These are phyloP conservation scores for Vaccinium vitisidaea DNA, from an alignment of 148 eudicot genomes.

Conservation along the genomic window DNA sequence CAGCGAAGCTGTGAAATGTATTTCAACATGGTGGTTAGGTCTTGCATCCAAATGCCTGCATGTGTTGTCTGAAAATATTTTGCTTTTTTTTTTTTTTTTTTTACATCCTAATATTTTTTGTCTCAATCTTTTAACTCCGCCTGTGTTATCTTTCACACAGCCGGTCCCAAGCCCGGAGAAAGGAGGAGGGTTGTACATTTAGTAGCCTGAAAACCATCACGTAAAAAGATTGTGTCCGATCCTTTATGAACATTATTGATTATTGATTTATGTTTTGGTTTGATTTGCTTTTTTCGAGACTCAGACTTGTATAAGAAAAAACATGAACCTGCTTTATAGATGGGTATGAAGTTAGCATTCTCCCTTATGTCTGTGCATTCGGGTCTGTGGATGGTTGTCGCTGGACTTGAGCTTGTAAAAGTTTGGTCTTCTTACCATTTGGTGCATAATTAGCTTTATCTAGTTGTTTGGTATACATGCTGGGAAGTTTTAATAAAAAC, in stretches of 20 bases:
- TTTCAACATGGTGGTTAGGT: not conserved
- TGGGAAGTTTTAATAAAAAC: not conserved
- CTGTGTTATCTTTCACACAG: not conserved
- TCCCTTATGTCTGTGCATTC: not conserved
- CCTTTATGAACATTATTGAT: not conserved
- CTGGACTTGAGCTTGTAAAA: not conserved
- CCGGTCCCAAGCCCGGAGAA: constrained; percentile 7
- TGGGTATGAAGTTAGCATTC: not conserved
- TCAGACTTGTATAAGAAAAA: not conserved
- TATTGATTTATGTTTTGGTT: not conserved
- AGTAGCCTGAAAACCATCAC: not conserved
- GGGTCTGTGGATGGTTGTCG: not conserved
- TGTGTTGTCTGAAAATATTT: not conserved
- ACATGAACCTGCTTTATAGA: not conserved
- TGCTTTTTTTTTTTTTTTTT: not conserved
- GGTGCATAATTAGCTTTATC: no score
- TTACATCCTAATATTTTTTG: not conserved
- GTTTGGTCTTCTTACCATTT: not conserved
- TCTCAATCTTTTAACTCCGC: not conserved
- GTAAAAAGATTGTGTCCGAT: not conserved
- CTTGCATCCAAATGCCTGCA: not conserved
- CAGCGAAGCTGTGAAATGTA: not conserved
- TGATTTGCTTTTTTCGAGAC: not conserved
- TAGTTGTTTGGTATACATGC: not conserved
- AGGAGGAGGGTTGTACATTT: not conserved